A percentile compares a stretch with the other conserved stretches of the same genome.
These are phyloP conservation scores for Apiosordaria backusii DNA, from an alignment of 495 filamentous ascomycete genomes.

Conservation along the genomic window DNA sequence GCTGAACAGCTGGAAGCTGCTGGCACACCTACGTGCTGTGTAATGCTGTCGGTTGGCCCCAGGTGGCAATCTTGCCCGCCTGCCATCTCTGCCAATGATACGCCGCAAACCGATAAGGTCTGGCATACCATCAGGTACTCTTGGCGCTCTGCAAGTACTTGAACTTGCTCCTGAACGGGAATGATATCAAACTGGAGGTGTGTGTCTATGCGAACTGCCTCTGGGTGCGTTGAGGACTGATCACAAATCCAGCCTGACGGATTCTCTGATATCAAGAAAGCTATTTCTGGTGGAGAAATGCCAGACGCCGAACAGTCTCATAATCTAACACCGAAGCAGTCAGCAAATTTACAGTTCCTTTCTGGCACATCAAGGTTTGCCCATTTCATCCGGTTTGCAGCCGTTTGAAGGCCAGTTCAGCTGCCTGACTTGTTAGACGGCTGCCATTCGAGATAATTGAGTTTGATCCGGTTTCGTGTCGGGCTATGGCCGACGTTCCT, in stretches of 20 bases:
- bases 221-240: not conserved
- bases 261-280: not conserved
- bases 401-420: not conserved
- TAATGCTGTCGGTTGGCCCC: not conserved
- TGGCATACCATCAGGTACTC: constrained; percentile 17
- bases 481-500: not conserved
- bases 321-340: not conserved
- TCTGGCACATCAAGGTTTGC: too few relatives aligned
- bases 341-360: too few relatives aligned
- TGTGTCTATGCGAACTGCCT: not conserved
- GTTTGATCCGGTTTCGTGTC: not conserved
- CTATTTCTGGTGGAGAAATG: not conserved
- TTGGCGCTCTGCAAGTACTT: constrained; percentile 19
- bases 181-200: constrained; percentile 9
- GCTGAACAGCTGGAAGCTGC: not conserved
- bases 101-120: constrained; percentile 17
- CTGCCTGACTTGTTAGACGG: not conserved
- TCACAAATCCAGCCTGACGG: constrained; percentile 13
- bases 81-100: constrained; percentile 19
- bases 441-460: not conserved
- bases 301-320: not conserved
- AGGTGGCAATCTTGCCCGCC: not conserved
- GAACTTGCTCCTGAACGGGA: not conserved
- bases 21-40: not conserved
- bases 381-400: not conserved